Conservation (phyloP, 345 rosid species). For the Eucalyptus cloeziana region DNA sequence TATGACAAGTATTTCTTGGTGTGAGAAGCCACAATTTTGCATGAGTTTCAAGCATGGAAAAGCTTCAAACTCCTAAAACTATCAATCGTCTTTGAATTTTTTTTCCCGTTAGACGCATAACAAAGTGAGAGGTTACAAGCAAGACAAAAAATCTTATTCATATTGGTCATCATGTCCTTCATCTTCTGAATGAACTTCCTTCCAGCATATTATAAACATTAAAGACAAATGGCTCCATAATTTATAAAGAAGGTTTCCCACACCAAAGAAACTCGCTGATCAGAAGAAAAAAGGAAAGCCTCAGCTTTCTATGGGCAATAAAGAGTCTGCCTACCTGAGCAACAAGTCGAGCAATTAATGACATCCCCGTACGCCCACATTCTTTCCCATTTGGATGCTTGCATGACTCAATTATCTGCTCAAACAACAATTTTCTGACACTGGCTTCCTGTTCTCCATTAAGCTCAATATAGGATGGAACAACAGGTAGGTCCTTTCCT, state of each 20-base stretch:
- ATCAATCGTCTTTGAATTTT: neutral
- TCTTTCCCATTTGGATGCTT: conserved; percentile 37
- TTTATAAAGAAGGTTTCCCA: neutral
- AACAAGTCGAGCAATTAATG: conserved; percentile 70
- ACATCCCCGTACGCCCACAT: conserved; percentile 42
- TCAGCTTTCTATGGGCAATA: neutral
- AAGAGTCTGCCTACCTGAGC: conserved; percentile 43
- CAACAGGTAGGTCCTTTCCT: conserved; percentile 46
- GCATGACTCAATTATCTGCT: conserved; percentile 65
- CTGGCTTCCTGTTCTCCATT: conserved; percentile 37
- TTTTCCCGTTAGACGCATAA: neutral
- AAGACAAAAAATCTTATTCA: neutral
- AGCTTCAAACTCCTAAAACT: neutral
- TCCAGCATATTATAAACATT: neutral
- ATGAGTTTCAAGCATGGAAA: neutral
- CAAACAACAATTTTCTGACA: conserved; percentile 53
- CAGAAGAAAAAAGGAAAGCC: neutral
- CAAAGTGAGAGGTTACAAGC: neutral
- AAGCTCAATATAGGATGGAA: conserved; percentile 69
- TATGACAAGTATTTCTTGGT: neutral
- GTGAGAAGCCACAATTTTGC: neutral
- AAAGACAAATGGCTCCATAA: neutral
- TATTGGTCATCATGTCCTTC: neutral
- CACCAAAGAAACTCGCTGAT: neutral
- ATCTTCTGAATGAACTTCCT: neutral